Evolutionary conservation across 345 rosid species (phyloP).

Genomic region (Chamaenerion angustifolium): DNA sequence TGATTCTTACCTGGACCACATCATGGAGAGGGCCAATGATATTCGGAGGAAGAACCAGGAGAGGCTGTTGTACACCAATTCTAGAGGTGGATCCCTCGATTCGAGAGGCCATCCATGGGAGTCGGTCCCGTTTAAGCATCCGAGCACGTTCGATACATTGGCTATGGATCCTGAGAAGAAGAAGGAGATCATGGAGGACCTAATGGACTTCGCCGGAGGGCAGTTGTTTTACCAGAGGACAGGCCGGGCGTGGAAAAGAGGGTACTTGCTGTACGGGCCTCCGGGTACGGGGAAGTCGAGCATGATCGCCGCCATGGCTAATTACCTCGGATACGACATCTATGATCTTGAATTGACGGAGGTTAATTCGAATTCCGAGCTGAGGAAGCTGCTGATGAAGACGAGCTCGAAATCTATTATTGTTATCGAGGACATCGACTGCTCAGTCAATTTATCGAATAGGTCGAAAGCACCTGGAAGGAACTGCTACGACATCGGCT

Average conservation of each 20-base stretch:
- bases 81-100: constrained; percentile 78
- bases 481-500: constrained; percentile 22
- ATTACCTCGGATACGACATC: constrained; percentile 74
- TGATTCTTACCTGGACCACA: constrained; percentile 52
- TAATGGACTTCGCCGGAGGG: constrained; percentile 52
- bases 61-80: constrained; percentile 62
- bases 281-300: constrained; percentile 97
- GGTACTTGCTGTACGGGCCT: constrained; percentile 77
- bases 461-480: constrained; percentile 28
- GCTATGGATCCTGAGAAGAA: constrained; percentile 77
- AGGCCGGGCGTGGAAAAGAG: constrained; percentile 94
- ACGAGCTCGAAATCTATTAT: constrained; percentile 85
- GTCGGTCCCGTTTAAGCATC: constrained; percentile 88
- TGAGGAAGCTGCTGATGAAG: constrained; percentile 73
- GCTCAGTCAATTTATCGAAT: constrained; percentile 60
- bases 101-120: constrained; percentile 97
- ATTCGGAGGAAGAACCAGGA: constrained; percentile 64
- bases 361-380: constrained; percentile 78
- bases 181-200: constrained; percentile 49
- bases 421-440: constrained; percentile 88
- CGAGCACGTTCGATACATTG: constrained; percentile 78
- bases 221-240: constrained; percentile 67
- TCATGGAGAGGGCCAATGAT: constrained; percentile 69
- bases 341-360: constrained; percentile 93
- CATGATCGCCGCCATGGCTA: constrained; percentile 98